Conservation (phyloP, 2,329 filamentous ascomycete genomes). For the Aspergillus novofumigatus region DNA sequence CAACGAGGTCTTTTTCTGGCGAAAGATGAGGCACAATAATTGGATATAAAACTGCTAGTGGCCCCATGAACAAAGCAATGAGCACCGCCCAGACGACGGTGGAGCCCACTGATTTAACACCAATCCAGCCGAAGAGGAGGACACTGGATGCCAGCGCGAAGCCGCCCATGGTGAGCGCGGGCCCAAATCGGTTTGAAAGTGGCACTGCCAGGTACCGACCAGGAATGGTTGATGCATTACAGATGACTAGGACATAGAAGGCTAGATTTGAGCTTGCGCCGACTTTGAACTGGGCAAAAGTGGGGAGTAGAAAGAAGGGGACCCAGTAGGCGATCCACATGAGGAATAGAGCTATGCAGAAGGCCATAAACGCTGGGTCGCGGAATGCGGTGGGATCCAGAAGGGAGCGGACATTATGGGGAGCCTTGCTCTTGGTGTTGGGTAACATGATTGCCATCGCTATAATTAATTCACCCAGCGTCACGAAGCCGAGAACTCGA, state of each 20-base stretch:
- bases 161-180: neutral
- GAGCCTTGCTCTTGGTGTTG: neutral
- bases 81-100: slow-evolving; percentile 1
- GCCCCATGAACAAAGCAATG: slow-evolving; percentile 3
- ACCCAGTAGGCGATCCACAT: slow-evolving; percentile 4
- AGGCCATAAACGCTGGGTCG: slow-evolving; percentile 4
- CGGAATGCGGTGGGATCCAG: slow-evolving; percentile 2
- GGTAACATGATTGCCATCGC: neutral
- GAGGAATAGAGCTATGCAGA: slow-evolving; percentile 2
- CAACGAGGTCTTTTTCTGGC: neutral
- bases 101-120: neutral
- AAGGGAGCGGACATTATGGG: neutral
- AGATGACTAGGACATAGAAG: slow-evolving; percentile 1
- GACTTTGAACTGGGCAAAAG: slow-evolving; percentile 2
- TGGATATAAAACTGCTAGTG: slow-evolving; percentile 1
- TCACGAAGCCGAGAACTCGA: neutral
- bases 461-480: neutral
- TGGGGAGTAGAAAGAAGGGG: slow-evolving; percentile 3
- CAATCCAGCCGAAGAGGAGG: slow-evolving; percentile 3
- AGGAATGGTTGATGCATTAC: slow-evolving; percentile 1
- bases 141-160: slow-evolving; percentile 1
- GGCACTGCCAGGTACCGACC: slow-evolving; percentile 1
- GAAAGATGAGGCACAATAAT: slow-evolving; percentile 2
- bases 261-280: slow-evolving; percentile 2
- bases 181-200: neutral